Base-by-base conservation (phyloP, 2,329 filamentous ascomycete species). In the Exophiala xenobiotica region DNA sequence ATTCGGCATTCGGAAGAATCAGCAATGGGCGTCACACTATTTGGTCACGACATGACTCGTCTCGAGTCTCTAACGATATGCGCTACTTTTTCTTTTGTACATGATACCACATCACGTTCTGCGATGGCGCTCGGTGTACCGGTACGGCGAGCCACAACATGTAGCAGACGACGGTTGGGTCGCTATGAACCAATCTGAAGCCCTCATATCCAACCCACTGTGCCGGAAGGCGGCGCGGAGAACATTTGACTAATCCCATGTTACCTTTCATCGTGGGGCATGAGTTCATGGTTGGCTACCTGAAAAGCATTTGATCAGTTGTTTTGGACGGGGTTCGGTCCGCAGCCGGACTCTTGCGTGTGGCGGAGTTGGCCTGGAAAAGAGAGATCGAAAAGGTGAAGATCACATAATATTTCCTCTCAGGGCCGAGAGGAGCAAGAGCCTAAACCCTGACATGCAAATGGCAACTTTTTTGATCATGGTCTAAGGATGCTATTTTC, bases 91-190 rank as follows among this genome's bases (percentile, higher is more conserved):
- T 24, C 9, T 49, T 51, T 55, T 51, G 46, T 55, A 58, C 43
- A 55, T 58, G 55, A 55, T 58, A 58, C 52, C 55, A 58, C 42
- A 49, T 41, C 44, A 54, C 38, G 33, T 54, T 54, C 37, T 33
- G 55, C 52, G 49, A 50, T 8, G 55, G 55, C 40, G 55, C 49
- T 51, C 47, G 55, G 55, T 49, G 55, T 55, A 53, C 40, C 45
- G 50, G 53, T 38, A 53, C 46, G 27, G 33, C 29, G 43, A 56
- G 37, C 46, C 45, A 46, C 37, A 33, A 41, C 16, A 43, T 41
- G 29, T 39, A 41, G 37, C 39, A 31, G 20, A 22, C 38, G 47
- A 53, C 40, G 49, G 43, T 46, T 49, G 44, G 23, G 46, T 23
- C 41, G 31, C 33, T 22, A 41, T 29, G 12, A 27, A 49, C 14